A percentile compares a stretch with the other conserved stretches of the same genome.
Evolutionary conservation across 495 filamentous ascomycete genomes (phyloP).

Genomic region (Aspergillus nanangensis): DNA sequence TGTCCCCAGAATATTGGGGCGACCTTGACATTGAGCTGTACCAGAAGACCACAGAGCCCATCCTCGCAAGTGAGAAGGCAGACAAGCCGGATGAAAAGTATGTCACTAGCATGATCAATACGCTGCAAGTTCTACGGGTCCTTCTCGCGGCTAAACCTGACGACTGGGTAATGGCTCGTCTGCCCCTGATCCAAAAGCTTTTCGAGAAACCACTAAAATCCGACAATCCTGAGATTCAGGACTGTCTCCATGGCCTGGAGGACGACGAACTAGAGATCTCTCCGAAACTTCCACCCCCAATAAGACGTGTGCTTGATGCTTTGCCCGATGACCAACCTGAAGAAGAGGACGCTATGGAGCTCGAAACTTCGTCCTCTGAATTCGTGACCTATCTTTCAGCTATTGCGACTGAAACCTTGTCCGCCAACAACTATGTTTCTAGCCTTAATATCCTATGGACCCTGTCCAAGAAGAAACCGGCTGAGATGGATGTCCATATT

Average conservation of each 20-base stretch:
- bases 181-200: conserved; percentile 75
- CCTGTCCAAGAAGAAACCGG: conserved; percentile 74
- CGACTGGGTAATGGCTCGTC: conserved; percentile 80
- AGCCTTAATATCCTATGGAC: conserved; percentile 91
- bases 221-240: conserved; percentile 85
- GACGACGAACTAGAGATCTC: conserved; percentile 60
- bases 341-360: conserved; percentile 85
- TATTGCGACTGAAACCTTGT: conserved; percentile 77
- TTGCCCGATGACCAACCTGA: conserved; percentile 83
- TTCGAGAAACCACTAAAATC: conserved; percentile 85
- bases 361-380: conserved; percentile 66
- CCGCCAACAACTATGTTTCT: conserved; percentile 71
- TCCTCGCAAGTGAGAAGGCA: conserved; percentile 67
- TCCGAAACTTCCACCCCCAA: conserved; percentile 51
- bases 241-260: conserved; percentile 73
- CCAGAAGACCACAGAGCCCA: conserved; percentile 79
- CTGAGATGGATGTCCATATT: conserved; percentile 85
- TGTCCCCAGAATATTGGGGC: conserved; percentile 86
- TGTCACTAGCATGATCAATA: conserved; percentile 82
- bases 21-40: conserved; percentile 90
- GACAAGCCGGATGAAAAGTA: conserved; percentile 63
- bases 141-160: conserved; percentile 80
- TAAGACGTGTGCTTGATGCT: conserved; percentile 83
- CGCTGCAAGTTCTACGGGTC: conserved; percentile 82
- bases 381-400: conserved; percentile 76